Evolutionary conservation across 352 stramenopile species (phyloP).

Genomic region (Phytophthora boehmeriae): DNA sequence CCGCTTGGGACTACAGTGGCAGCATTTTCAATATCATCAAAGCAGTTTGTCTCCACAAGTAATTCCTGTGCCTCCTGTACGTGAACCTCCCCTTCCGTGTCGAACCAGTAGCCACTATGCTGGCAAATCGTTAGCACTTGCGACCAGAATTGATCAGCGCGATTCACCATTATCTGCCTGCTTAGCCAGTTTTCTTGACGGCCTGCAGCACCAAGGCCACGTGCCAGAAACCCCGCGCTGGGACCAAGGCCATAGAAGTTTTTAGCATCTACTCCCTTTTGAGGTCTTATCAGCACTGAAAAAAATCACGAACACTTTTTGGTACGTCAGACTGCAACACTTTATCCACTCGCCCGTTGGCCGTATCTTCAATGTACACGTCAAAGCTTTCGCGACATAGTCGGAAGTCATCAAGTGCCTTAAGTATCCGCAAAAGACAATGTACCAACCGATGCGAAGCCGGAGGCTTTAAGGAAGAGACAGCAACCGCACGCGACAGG

Average conservation of each 20-base stretch:
- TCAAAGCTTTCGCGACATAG: neutral
- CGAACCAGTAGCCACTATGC: constrained; percentile 50
- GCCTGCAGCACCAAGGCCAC: neutral
- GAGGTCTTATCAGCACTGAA: constrained; percentile 19
- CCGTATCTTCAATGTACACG: constrained; percentile 1
- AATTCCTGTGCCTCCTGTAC: constrained; percentile 55
- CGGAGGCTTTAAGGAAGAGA: constrained; percentile 3
- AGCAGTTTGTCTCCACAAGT: constrained; percentile 37
- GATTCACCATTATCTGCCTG: constrained; percentile 1
- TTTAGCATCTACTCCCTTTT: neutral
- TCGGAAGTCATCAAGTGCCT: constrained; percentile 20
- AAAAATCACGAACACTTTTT: constrained; percentile 25
- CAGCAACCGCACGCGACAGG: constrained; percentile 14
- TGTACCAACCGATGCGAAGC: constrained; percentile 16
- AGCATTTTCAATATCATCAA: constrained; percentile 27
- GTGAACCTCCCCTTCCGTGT: constrained; percentile 24
- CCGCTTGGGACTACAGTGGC: neutral
- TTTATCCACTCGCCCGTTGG: neutral
- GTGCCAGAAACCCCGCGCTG: neutral
- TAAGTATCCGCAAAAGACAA: constrained; percentile 35
- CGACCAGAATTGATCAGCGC: constrained; percentile 35
- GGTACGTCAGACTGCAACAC: constrained; percentile 9
- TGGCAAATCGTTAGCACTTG: constrained; percentile 36
- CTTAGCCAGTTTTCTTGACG: constrained; percentile 1
- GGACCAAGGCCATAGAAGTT: constrained; percentile 3